phyloP scores from a whole-genome alignment of 106 monocot species.

The Iris macrosiphon region DNA sequence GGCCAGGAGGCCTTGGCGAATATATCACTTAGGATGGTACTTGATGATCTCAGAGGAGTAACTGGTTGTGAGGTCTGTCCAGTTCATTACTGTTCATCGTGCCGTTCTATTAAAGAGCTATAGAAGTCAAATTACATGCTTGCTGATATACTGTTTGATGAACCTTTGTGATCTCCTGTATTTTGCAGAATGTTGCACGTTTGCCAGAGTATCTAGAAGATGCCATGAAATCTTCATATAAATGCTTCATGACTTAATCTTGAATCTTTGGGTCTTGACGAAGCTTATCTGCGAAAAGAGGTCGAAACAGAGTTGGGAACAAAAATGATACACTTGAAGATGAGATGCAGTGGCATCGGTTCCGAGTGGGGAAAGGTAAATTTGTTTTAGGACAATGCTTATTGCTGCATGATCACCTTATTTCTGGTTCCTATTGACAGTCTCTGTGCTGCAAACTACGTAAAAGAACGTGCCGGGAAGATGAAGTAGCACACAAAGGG shows the following conservation, averaged over 20 bases:
- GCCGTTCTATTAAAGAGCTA: neutral
- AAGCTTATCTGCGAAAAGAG: slow-evolving; percentile 65
- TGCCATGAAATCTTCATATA: slow-evolving; percentile 57
- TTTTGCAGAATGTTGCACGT: slow-evolving; percentile 53
- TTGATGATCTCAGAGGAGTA: slow-evolving; percentile 72
- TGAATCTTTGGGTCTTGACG: slow-evolving; percentile 67
- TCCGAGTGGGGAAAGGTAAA: slow-evolving; percentile 89
- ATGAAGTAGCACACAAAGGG: too few species aligned
- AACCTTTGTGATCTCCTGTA: neutral
- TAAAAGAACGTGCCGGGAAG: too few species aligned
- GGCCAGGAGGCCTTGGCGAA: slow-evolving; percentile 54
- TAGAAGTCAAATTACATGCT: too few species aligned
- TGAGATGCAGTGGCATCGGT: slow-evolving; percentile 82
- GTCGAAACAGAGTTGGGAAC: slow-evolving; percentile 82
- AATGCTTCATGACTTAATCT: slow-evolving; percentile 68
- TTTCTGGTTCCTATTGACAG: too few species aligned
- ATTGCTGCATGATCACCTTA: neutral
- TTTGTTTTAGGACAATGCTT: neutral
- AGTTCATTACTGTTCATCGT: neutral
- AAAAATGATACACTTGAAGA: slow-evolving; percentile 87
- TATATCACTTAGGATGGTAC: slow-evolving; percentile 73
- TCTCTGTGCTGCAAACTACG: too few species aligned
- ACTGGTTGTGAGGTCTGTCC: slow-evolving; percentile 67
- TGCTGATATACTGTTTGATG: neutral
- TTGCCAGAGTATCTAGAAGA: slow-evolving; percentile 53